Base-by-base conservation (phyloP, 1,284 basidiomycete genomes). In the Blastosporella zonata region DNA sequence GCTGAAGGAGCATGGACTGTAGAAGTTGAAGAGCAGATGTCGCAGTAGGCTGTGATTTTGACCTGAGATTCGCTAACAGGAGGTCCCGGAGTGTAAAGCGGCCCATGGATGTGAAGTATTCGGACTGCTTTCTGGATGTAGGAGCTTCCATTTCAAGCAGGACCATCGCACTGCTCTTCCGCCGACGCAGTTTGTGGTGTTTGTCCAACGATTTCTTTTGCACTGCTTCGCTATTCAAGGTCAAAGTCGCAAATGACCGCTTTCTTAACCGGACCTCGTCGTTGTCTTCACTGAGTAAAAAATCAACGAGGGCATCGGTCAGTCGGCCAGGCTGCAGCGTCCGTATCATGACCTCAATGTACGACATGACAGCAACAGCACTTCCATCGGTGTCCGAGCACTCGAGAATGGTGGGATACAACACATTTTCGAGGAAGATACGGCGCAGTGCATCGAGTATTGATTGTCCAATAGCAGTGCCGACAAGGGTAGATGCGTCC, bases 361-460 rank as follows among this genome's bases (percentile, higher is more conserved):
- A 98, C n/a, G 89, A 93, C 79, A 98, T 87, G 44, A 98, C 93
- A 1, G 96, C 96, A 1, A 97, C 89, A 0, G 94, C 90, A 55
- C 93, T 97, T 20, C 95, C 95, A 66, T 99, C 95, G 5, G 74
- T 65, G 54, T 93, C 90, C 0, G 93, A 95, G 67, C 93, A 97
- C 63, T 98, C 95, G 43, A 97, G 75, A 42, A 99, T 82, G 4
- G 93, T 92, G 0, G 95, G 93, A 63, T 97, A 97, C 25, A 97
- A 71, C 21, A 97, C 88, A 59, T 95, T 96, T 67, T 95, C 90
- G 22, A 97, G 71, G 67, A 97, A 97, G 34, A 90, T 88, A n/a
- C 82, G 78, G 42, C 87, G 83, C 9, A 96, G 82, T 5, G 91
- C 84, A 52, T 90, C 86, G 31, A 95, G 67, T 37, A 93, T 90